These are phyloP conservation scores for Chrysanthemum makinoi DNA, from an alignment of 129 eudicot genomes.

Conservation along the genomic window DNA sequence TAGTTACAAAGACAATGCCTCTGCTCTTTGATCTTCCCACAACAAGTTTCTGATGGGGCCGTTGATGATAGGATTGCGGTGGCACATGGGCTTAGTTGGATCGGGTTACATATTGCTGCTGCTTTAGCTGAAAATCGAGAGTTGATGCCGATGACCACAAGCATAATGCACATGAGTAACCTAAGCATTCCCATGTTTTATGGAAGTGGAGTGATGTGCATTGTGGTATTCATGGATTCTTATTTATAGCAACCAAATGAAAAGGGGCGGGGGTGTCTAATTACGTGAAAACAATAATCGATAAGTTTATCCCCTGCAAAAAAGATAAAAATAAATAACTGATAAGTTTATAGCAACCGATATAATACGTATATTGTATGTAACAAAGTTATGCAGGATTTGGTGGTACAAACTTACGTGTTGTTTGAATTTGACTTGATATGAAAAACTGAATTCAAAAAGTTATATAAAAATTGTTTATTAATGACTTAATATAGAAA, in stretches of 20 bases:
- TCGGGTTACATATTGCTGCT: conserved; percentile 28
- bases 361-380: neutral
- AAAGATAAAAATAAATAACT: too few species aligned
- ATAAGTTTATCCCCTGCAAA: too few species aligned
- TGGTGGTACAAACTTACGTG: neutral
- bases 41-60: conserved; percentile 35
- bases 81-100: conserved; percentile 38
- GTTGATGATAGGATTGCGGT: conserved; percentile 30
- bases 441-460: too few species aligned
- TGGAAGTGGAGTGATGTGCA: too few species aligned
- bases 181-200: conserved; percentile 22
- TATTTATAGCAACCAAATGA: too few species aligned
- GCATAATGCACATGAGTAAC: conserved; percentile 12
- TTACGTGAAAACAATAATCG: too few species aligned
- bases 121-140: conserved; percentile 6
- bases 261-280: too few species aligned
- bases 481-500: too few species aligned
- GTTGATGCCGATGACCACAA: conserved; percentile 15
- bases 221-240: too few species aligned
- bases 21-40: conserved; percentile 40
- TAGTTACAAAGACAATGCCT: conserved; percentile 47
- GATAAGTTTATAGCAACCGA: neutral
- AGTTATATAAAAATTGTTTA: too few species aligned
- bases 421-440: too few species aligned
- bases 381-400: neutral